Evolutionary conservation across 768 basidiomycete genomes (phyloP), one percentile per base, ranked within the genome.

Genomic region (Tephrocybe sp.): DNA sequence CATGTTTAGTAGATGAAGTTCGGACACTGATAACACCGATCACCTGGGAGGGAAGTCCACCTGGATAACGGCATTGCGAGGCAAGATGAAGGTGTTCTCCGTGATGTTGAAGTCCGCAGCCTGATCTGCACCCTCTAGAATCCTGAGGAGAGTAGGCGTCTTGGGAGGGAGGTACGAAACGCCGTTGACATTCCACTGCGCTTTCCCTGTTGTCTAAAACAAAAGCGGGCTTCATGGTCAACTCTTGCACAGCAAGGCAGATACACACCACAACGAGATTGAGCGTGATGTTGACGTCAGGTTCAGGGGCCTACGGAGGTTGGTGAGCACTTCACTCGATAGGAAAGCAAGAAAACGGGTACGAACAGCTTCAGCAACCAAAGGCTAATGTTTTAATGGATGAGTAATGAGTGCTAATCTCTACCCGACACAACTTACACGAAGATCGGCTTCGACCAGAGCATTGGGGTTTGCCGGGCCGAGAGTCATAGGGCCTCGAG

Each of bases 71-170:
- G 67, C 60, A 54, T 75, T 70, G 11, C 45, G 32, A 0, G 73
- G 72, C 13, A 77, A 54, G 16, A 69, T 52, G 47, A 73, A 76
- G 3, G 75, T 69, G 39, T 74, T 64, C 38, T 72, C 72, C 5
- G 65, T 60, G 4, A 56, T 34, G 16, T 64, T 61, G 49, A 74
- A 63, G 35, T 70, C 64, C 1, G 60, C 54, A 0, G 64, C 49
- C 5, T 9, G 43, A 16, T 49, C 53, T 2, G 66, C 66, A 22
- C 73, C 73, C 30, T 67, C 65, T 9, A 74, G 48, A 48, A 74
- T 67, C 47, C 71, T 69, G n/a, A 63, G 27, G 16, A 65, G 60
- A 13, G 64, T 65, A 2, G 65, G 65, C 3, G 46, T 41, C 27
- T 45, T 47, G 0, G 73, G 73, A n/a, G 65, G 44, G 7, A 63